Evolutionary conservation across 768 basidiomycete genomes (phyloP).

Genomic region (Daedalea quercina): DNA sequence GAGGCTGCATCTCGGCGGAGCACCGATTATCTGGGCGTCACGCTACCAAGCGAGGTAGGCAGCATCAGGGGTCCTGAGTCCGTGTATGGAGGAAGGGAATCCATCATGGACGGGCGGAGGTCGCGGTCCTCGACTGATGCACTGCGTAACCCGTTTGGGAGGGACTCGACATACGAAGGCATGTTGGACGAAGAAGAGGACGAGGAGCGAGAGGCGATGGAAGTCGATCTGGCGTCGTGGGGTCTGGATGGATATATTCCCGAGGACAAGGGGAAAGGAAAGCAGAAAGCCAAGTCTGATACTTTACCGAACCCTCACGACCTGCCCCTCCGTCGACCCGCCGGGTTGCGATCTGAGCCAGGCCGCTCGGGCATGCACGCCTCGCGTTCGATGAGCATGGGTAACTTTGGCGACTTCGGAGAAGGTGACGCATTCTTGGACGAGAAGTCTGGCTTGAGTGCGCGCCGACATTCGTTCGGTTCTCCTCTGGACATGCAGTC

Average conservation of each 20-base stretch:
- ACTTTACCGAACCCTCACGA: conserved; percentile 39
- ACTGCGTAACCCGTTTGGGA: conserved; percentile 69
- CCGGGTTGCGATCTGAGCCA: not conserved
- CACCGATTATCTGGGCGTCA: conserved; percentile 59
- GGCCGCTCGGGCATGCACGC: conserved; percentile 6
- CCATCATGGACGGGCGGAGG: conserved; percentile 21
- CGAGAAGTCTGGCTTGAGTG: conserved; percentile 21
- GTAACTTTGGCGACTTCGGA: conserved; percentile 50
- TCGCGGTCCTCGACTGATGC: conserved; percentile 55
- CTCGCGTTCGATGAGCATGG: conserved; percentile 60
- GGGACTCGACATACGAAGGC: conserved; percentile 51
- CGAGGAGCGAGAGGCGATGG: conserved; percentile 44
- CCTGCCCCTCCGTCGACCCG: conserved; percentile 6
- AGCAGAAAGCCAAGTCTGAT: conserved; percentile 26
- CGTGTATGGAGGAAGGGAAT: conserved; percentile 11
- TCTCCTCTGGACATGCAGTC: conserved; percentile 46
- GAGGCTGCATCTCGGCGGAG: conserved; percentile 40
- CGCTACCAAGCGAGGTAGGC: conserved; percentile 55
- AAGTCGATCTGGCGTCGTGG: conserved; percentile 81
- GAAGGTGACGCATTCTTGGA: conserved; percentile 42
- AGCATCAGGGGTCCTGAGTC: conserved; percentile 31
- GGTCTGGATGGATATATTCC: conserved; percentile 73
- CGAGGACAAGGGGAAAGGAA: conserved; percentile 40
- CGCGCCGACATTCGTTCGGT: conserved; percentile 53
- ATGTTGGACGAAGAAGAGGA: conserved; percentile 39